A percentile compares a stretch with the other conserved stretches of the same genome.
phyloP scores from a whole-genome alignment of 176 grass and related monocot species.

The Avena eriantha region DNA sequence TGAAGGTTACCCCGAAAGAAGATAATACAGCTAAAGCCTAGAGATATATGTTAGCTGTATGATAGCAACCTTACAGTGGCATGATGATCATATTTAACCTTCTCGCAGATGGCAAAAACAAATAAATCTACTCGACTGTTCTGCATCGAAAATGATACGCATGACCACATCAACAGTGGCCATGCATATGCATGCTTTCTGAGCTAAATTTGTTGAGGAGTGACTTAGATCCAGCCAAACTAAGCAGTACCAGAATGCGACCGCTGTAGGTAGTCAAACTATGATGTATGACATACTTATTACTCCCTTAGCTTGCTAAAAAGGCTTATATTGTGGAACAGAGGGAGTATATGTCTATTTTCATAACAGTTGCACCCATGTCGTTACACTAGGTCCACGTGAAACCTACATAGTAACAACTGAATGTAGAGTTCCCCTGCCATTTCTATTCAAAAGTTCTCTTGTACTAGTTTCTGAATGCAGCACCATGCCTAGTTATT shows the following conservation, averaged over 20 bases:
- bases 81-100: background rate
- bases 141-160: background rate
- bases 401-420: background rate
- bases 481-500: background rate
- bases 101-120: background rate
- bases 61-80: slow-evolving; percentile 13
- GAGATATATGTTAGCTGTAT: background rate
- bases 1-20: slow-evolving; percentile 9
- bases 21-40: background rate
- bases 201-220: background rate
- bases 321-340: too few relatives aligned
- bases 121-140: background rate
- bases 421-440: background rate
- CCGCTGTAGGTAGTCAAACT: slow-evolving; percentile 8
- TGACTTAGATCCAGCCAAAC: background rate
- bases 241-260: slow-evolving; percentile 1
- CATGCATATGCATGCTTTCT: background rate
- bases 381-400: background rate
- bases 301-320: too few relatives aligned
- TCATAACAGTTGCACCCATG: background rate
- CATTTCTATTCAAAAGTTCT: background rate
- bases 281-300: background rate
- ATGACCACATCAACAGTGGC: background rate
- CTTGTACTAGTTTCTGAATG: background rate
- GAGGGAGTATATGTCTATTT: background rate